These are phyloP conservation scores for Euptelea pleiosperma DNA, from an alignment of 164 flowering plant genomes.

Conservation along the genomic window DNA sequence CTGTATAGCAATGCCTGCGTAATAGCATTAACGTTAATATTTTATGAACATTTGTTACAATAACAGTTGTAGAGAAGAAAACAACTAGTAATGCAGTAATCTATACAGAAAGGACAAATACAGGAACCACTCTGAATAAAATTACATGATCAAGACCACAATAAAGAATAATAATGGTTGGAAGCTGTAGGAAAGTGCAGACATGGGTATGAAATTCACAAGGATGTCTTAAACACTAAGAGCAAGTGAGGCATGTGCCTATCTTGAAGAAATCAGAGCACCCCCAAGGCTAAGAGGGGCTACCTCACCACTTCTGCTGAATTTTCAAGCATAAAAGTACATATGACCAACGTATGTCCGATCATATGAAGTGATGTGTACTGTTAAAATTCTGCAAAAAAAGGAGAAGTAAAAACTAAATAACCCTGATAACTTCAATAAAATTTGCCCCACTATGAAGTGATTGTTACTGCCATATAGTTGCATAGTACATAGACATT, in stretches of 20 bases:
- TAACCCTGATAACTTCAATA: too few species aligned
- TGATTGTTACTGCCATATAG: too few species aligned
- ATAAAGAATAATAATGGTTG: not conserved
- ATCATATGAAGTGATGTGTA: too few species aligned
- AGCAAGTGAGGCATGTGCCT: too few species aligned
- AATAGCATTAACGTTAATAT: slow-evolving; percentile 5
- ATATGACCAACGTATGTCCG: too few species aligned
- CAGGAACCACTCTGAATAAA: not conserved
- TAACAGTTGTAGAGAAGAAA: not conserved
- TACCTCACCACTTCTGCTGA: not conserved
- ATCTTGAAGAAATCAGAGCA: not conserved
- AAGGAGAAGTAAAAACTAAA: too few species aligned
- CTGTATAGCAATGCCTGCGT: slow-evolving; percentile 90
- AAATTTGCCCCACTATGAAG: too few species aligned
- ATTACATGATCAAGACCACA: not conserved
- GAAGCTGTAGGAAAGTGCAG: not conserved
- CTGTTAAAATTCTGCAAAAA: too few species aligned
- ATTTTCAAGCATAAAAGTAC: not conserved
- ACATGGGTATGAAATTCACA: not conserved
- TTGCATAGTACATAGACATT: too few species aligned
- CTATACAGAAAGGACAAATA: not conserved
- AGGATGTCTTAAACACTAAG: too few species aligned
- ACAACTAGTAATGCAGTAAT: not conserved
- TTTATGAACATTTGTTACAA: not conserved
- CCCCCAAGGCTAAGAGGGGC: not conserved